phyloP scores from a whole-genome alignment of 495 filamentous ascomycete species.

The Penicillium waksmanii region DNA sequence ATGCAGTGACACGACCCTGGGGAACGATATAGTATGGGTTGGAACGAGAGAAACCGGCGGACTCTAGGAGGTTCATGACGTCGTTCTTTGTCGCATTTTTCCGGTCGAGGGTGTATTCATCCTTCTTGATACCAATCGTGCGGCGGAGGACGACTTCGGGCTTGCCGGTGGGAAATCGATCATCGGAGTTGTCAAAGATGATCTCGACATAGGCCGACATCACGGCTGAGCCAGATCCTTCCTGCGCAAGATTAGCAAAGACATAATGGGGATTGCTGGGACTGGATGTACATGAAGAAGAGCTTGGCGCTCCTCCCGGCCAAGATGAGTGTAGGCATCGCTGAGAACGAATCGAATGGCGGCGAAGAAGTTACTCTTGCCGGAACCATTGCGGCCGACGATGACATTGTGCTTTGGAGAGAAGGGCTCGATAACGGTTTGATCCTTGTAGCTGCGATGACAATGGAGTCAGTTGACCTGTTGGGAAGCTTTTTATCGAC shows the following conservation, averaged over 20 bases:
- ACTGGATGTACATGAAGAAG: constrained; percentile 71
- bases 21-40: constrained; percentile 99
- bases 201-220: constrained; percentile 99
- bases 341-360: constrained; percentile 98
- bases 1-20: constrained; percentile 90
- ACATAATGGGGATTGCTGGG: background rate
- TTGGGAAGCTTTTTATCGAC: too few species aligned
- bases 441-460: constrained; percentile 92
- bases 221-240: constrained; percentile 95
- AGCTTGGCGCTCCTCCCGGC: constrained; percentile 91
- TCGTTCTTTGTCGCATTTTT: constrained; percentile 95
- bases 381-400: constrained; percentile 97
- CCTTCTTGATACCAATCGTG: constrained; percentile 96
- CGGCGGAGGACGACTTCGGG: constrained; percentile 87
- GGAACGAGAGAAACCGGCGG: constrained; percentile 92
- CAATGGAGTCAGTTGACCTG: background rate
- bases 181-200: constrained; percentile 97
- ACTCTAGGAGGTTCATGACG: constrained; percentile 94
- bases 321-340: constrained; percentile 96
- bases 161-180: constrained; percentile 92
- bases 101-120: constrained; percentile 95
- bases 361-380: constrained; percentile 99
- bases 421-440: constrained; percentile 98
- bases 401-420: constrained; percentile 98
- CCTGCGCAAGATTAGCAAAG: constrained; percentile 50